Conservation (phyloP, 2,329 filamentous ascomycete genomes). For the Dothistroma pini region DNA sequence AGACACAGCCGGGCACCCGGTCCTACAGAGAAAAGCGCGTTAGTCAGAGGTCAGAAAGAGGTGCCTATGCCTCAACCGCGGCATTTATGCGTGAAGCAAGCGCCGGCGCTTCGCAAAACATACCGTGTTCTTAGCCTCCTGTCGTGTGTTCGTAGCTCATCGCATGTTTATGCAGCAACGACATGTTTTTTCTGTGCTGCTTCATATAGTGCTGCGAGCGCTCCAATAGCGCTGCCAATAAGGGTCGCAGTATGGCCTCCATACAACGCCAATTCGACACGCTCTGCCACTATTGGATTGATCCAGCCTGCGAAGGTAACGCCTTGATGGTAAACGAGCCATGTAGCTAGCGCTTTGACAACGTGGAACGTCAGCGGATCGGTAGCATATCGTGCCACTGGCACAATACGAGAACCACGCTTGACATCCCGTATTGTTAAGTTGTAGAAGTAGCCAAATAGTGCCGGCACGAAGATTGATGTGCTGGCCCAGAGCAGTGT, state of each 20-base stretch:
- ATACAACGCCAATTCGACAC: constrained; percentile 64
- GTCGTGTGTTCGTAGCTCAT: not conserved
- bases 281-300: constrained; percentile 55
- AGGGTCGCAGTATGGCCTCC: constrained; percentile 69
- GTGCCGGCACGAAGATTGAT: constrained; percentile 64
- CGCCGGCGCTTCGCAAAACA: not conserved
- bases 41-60: not conserved
- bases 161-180: not conserved
- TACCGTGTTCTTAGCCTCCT: not conserved
- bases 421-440: constrained; percentile 59
- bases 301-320: constrained; percentile 59
- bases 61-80: not conserved
- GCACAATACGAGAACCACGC: constrained; percentile 33
- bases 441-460: constrained; percentile 88
- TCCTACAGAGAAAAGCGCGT: not conserved
- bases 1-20: not conserved
- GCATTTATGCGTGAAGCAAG: not conserved
- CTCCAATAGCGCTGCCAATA: constrained; percentile 64
- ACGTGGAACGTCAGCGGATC: constrained; percentile 92
- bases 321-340: constrained; percentile 71
- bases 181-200: constrained; percentile 58
- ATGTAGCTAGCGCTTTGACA: constrained; percentile 76
- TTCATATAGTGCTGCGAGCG: constrained; percentile 70
- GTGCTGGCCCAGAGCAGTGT: constrained; percentile 73
- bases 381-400: constrained; percentile 56